Percentiles rank a stretch among this genome's conserved stretches.
Conservation (phyloP, 129 eudicot genomes). For the Calendula officinalis region DNA sequence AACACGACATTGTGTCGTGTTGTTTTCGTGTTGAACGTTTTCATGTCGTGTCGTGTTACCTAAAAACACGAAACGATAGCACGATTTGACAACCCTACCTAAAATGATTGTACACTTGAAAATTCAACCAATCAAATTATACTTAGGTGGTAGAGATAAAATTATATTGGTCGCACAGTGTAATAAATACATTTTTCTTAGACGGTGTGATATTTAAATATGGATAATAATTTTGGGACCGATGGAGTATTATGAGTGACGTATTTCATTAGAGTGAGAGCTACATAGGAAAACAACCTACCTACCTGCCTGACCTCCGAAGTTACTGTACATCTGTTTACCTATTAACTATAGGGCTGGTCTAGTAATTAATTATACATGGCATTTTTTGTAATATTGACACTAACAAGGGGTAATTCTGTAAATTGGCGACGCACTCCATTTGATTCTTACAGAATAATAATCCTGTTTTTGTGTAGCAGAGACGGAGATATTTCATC, state of each 20-base stretch:
- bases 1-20: too few relatives aligned
- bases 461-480: constrained; percentile 18
- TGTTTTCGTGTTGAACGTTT: too few relatives aligned
- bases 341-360: constrained; percentile 15
- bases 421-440: neutral
- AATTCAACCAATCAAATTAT: too few relatives aligned
- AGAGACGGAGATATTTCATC: constrained; percentile 15
- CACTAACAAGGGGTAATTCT: neutral
- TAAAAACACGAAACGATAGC: too few relatives aligned
- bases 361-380: neutral
- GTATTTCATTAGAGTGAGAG: constrained; percentile 18
- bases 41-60: too few relatives aligned
- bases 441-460: constrained; percentile 21
- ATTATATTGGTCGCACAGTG: too few relatives aligned
- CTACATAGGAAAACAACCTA: constrained; percentile 18
- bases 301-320: neutral
- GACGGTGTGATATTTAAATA: too few relatives aligned
- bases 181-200: too few relatives aligned
- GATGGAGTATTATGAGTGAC: neutral
- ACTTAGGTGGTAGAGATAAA: too few relatives aligned
- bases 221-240: neutral
- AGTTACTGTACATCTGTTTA: constrained; percentile 10
- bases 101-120: too few relatives aligned
- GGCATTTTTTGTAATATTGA: neutral
- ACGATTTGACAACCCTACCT: too few relatives aligned